Conservation (phyloP, 495 filamentous ascomycete species). For the Bacidia gigantensis region DNA sequence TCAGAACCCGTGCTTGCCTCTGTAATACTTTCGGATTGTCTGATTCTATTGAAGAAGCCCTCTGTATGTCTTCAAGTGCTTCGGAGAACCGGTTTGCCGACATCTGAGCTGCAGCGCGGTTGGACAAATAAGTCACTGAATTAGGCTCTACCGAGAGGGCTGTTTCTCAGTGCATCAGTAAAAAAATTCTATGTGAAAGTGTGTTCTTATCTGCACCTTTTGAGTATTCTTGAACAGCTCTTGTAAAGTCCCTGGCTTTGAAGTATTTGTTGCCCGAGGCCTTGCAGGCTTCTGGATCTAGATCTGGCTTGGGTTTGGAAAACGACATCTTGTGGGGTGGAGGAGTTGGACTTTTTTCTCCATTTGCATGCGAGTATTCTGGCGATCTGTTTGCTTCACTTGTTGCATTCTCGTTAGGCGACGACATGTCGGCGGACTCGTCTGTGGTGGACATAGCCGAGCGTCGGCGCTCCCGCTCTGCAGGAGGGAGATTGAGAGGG, state of each 20-base stretch:
- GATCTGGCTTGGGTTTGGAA: conserved; percentile 30
- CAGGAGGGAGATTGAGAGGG: conserved; percentile 75
- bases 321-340: conserved; percentile 60
- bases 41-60: conserved; percentile 67
- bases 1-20: conserved; percentile 78
- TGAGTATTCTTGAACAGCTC: conserved; percentile 82
- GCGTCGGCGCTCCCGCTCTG: conserved; percentile 61
- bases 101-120: conserved; percentile 90
- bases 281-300: conserved; percentile 83
- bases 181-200: not conserved
- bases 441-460: conserved; percentile 56
- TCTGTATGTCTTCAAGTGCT: conserved; percentile 73
- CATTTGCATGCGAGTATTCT: conserved; percentile 38
- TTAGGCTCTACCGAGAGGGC: conserved; percentile 68
- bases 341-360: conserved; percentile 51
- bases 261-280: conserved; percentile 89
- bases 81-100: conserved; percentile 59
- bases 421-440: conserved; percentile 38
- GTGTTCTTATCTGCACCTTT: conserved; percentile 55
- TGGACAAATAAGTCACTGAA: conserved; percentile 82
- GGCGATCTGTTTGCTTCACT: conserved; percentile 25
- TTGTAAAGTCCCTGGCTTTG: conserved; percentile 74
- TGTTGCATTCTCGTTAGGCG: conserved; percentile 20
- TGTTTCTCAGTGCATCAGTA: conserved; percentile 22
- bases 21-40: conserved; percentile 74